Evolutionary conservation across 2,329 filamentous ascomycete species (phyloP).

Genomic region (Ceratocystis diversiconidia): DNA sequence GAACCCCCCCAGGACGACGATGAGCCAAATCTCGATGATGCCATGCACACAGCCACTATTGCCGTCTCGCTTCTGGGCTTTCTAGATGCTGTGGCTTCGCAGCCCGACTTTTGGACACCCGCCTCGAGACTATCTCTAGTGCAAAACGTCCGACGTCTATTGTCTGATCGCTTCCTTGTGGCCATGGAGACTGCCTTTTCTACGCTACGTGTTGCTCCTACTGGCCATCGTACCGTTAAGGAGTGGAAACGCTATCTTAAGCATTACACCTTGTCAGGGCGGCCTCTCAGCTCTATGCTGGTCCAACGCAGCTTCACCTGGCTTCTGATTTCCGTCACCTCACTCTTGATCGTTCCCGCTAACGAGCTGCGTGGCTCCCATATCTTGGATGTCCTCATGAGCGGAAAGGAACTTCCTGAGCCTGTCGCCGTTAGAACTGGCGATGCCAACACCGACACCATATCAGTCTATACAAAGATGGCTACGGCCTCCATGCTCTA

Average conservation of each 20-base stretch:
- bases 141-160: slow-evolving; percentile 52
- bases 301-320: slow-evolving; percentile 80
- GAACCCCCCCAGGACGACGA: slow-evolving; percentile 40
- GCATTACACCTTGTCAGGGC: slow-evolving; percentile 64
- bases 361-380: slow-evolving; percentile 45
- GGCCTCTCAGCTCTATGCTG: slow-evolving; percentile 81
- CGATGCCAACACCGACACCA: slow-evolving; percentile 38
- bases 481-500: slow-evolving; percentile 72
- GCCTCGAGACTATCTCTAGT: slow-evolving; percentile 61
- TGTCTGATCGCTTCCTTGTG: slow-evolving; percentile 75
- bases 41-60: slow-evolving; percentile 57
- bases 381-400: slow-evolving; percentile 60
- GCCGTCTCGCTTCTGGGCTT: slow-evolving; percentile 83
- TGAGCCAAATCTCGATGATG: slow-evolving; percentile 48
- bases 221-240: slow-evolving; percentile 48
- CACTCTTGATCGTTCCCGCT: slow-evolving; percentile 52
- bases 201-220: slow-evolving; percentile 67
- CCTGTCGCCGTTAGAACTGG: slow-evolving; percentile 20
- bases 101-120: slow-evolving; percentile 67
- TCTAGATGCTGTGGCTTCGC: slow-evolving; percentile 63
- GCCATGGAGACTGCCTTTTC: slow-evolving; percentile 82
- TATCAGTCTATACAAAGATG: slow-evolving; percentile 54
- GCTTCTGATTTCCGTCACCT: slow-evolving; percentile 65
- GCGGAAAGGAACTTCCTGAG: slow-evolving; percentile 30
- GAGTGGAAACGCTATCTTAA: slow-evolving; percentile 82